Conservation (phyloP, 2,329 filamentous ascomycete genomes). For the Fusarium humuli region DNA sequence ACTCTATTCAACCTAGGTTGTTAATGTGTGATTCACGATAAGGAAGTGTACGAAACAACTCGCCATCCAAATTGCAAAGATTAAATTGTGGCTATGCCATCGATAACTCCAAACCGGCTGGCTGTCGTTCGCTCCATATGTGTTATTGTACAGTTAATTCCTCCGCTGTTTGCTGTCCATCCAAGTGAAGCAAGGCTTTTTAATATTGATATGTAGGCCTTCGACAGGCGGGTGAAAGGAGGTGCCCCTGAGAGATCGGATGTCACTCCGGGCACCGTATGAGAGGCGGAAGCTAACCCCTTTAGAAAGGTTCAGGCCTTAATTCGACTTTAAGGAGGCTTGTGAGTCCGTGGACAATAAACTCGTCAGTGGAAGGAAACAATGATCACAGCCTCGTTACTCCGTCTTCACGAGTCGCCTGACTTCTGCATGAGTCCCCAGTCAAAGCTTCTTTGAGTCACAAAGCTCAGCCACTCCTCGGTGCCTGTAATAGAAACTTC, state of each 20-base stretch:
- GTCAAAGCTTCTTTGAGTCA: conserved; percentile 21
- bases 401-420: neutral
- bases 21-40: neutral
- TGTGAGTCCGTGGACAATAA: neutral
- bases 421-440: neutral
- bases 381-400: neutral
- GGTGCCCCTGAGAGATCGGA: neutral
- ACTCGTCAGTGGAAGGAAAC: neutral
- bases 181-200: neutral
- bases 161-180: neutral
- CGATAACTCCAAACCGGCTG: neutral
- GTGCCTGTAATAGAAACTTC: neutral
- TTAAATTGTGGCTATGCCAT: neutral
- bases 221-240: neutral
- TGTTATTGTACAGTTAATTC: neutral
- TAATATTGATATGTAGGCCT: neutral
- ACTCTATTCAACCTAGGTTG: neutral
- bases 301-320: neutral
- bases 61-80: neutral
- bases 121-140: neutral
- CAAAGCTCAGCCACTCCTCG: neutral
- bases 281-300: neutral
- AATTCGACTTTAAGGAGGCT: neutral
- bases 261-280: neutral
- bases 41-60: neutral